Conservation (phyloP, 2,329 filamentous ascomycete genomes). For the Cercospora citrullina region DNA sequence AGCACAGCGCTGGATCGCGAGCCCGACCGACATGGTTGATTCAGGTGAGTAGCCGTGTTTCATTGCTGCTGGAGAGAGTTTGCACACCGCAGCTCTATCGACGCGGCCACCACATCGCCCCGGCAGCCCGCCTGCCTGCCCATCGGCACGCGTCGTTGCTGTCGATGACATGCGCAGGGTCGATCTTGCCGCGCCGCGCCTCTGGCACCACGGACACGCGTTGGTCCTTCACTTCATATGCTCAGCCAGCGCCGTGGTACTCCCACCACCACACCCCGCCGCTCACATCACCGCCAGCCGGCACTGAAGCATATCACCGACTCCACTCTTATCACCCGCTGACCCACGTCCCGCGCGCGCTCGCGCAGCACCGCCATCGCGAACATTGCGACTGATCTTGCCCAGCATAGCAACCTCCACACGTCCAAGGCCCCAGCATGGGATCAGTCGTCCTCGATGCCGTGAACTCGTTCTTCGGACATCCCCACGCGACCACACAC, state of each 20-base stretch:
- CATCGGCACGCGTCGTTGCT: background rate
- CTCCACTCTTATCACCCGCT: background rate
- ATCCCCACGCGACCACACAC: conserved; percentile 20
- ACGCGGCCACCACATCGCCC: background rate
- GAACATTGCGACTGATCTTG: conserved; percentile 21
- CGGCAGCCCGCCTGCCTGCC: background rate
- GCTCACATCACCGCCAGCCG: background rate
- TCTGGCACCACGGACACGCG: background rate
- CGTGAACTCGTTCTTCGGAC: conserved; percentile 62
- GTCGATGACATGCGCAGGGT: conserved; percentile 2
- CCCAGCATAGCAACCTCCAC: conserved; percentile 16
- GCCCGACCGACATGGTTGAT: conserved; percentile 8
- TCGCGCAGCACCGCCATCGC: background rate
- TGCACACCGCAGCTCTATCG: background rate
- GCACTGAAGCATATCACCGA: background rate
- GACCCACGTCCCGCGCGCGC: background rate
- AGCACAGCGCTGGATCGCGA: conserved; percentile 38
- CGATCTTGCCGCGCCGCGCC: conserved; percentile 1
- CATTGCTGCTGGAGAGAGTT: background rate
- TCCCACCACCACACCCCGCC: background rate
- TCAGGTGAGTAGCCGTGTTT: conserved; percentile 1
- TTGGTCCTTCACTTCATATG: background rate
- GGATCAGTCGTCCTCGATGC: conserved; percentile 67
- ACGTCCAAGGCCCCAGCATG: conserved; percentile 51
- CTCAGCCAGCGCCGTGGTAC: background rate